Base-by-base conservation (phyloP, 1,139 yeast species). In the Yamadazyma atmosphaerica region DNA sequence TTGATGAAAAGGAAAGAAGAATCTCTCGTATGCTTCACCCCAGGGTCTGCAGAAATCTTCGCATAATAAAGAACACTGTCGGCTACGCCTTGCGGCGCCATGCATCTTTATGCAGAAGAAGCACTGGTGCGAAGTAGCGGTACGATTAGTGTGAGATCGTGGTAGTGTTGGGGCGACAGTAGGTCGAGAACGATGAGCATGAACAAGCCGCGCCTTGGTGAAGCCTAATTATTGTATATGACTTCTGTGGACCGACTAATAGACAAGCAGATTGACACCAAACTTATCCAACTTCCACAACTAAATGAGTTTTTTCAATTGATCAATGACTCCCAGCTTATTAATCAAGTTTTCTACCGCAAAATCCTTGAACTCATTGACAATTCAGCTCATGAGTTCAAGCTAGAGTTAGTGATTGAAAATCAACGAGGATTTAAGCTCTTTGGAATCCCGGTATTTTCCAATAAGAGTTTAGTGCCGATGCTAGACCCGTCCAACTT, bases 391-490 rank as follows among this genome's bases (percentile, higher is more conserved):
- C 41, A 31, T 30, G 47, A 46, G 15, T 41, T 40, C 22, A 44
- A 40, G 26, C 32, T 44, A 18, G 53, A 78, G 33, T 54, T 73
- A 14, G 50, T 78, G 54, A 61, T 81, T 4, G 92, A 85, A 52
- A 81, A 83, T 58, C 89, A 85, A 58, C 65, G 94, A 21, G 94
- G 94, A 0, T 58, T 78, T 50, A 77, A 79, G 41, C 38, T 82
- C 12, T 72, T 83, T 56, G 92, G 92, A 2, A 73, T 74, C 4
- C 85, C 86, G 0, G 50, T 81, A 33, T 85, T 79, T 50, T 72
- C 83, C 15, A 60, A 72, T 27, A 68, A 74, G 40, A 69, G 84
- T 6, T 64, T 83, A 36, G 49, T 83, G 4, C 86, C 86, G 0
- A 24, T 61, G n/a, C 44, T 76, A 1, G 92, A 84, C 52, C 88